Evolutionary conservation across 345 rosid genomes (phyloP), one percentile per base, ranked within the genome.

Genomic region (Aethionema arabicum): DNA sequence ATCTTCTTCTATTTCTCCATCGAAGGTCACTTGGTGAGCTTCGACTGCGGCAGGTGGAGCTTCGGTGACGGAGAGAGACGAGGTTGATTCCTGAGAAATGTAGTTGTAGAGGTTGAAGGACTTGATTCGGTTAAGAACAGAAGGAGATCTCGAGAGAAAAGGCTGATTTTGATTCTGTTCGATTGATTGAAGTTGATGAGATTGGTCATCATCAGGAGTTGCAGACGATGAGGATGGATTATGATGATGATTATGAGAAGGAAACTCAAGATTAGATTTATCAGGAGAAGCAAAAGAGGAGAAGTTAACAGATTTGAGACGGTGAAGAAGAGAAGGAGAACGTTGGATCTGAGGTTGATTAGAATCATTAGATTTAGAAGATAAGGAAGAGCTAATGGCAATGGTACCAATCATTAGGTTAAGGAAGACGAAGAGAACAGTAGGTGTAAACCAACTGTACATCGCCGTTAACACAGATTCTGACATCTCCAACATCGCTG

Each of bases 401-500:
- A 90, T 85, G 68, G 95, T 82, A 63, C 85, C 90, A 39, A 90
- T 85, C 80, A 82, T 69, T 53, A 90, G 46, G 66, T 87, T 85
- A 73, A 90, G 92, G 78, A 90, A 67, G 59, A 85, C 60, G 49
- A 90, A 85, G 37, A 87, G 85, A 9, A 83, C 82, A 30, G 92
- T 69, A 0, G 95, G 91, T 8, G 95, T 86, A 39, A 82, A 82
- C 92, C 95, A 87, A 66, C 92, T 87, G 78, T 71, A 76, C 72
- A 87, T 65, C 31, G 84, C 74, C 36, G 85, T 82, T 78, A 87
- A 79, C 63, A 87, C 38, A 36, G 95, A 80, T 15, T 81, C 80
- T n/a, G 69, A 50, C 37, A 78, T 56, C 12, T 71, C 84, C 16
- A 85, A 53, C 87, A 85, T 83, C 11, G 74, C 4, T 52, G 74